These are phyloP conservation scores for Populus euphratica DNA, from an alignment of 345 rosid species.

Conservation along the genomic window DNA sequence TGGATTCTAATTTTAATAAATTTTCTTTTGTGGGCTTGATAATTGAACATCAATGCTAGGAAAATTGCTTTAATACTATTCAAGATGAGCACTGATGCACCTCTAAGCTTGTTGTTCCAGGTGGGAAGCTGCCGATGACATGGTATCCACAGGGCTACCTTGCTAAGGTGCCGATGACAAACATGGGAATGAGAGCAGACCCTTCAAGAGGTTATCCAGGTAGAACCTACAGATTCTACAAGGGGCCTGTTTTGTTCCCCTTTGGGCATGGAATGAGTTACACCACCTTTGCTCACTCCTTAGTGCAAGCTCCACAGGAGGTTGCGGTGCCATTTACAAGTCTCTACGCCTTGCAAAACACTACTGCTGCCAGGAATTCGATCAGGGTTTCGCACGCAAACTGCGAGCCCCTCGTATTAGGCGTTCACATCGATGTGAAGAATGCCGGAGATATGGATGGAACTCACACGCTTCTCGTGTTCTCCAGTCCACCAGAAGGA, in stretches of 20 bases:
- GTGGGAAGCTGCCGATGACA: slow-evolving; percentile 36
- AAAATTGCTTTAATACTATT: neutral
- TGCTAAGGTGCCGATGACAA: slow-evolving; percentile 30
- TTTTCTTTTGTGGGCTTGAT: neutral
- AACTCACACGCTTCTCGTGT: slow-evolving; percentile 68
- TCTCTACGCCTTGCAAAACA: slow-evolving; percentile 29
- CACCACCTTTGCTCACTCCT: slow-evolving; percentile 44
- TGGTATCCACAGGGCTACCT: slow-evolving; percentile 33
- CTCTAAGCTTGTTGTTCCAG: slow-evolving; percentile 5
- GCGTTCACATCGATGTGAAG: slow-evolving; percentile 52
- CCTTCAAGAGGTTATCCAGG: slow-evolving; percentile 28
- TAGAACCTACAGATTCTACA: slow-evolving; percentile 61
- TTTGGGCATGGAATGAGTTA: slow-evolving; percentile 79
- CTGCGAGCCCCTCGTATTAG: slow-evolving; percentile 42
- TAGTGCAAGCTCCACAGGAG: slow-evolving; percentile 42
- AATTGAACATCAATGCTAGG: neutral
- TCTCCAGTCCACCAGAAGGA: slow-evolving; percentile 49
- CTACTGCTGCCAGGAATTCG: slow-evolving; percentile 35
- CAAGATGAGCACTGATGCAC: neutral
- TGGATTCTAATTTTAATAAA: neutral
- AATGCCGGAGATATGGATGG: slow-evolving; percentile 75
- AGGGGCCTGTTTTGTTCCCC: slow-evolving; percentile 81
- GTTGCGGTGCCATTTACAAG: slow-evolving; percentile 40
- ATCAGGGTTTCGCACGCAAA: slow-evolving; percentile 52
- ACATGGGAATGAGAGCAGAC: slow-evolving; percentile 32